Evolutionary conservation across 1,284 basidiomycete species (phyloP).

Genomic region (Sanguinoderma infundibulare): DNA sequence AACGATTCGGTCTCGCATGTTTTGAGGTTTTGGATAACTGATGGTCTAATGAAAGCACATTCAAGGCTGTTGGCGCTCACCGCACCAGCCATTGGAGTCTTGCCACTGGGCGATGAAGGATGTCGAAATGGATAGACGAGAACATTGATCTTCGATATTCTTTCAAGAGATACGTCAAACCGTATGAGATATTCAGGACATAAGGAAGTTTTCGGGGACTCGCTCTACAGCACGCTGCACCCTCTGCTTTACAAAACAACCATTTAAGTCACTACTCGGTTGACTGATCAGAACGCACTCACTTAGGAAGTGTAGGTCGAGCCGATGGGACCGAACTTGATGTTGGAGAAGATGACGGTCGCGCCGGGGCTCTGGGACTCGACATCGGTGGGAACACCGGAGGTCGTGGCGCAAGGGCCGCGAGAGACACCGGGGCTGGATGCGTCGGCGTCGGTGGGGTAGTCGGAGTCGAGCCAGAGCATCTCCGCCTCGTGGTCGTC

Average conservation of each 20-base stretch:
- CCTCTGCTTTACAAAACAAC: neutral
- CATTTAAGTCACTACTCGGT: neutral
- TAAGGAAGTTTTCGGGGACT: neutral
- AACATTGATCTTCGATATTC: neutral
- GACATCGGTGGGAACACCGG: conserved; percentile 51
- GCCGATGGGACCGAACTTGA: conserved; percentile 57
- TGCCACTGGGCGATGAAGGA: too few species aligned
- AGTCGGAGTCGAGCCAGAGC: conserved; percentile 65
- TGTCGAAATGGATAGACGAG: neutral
- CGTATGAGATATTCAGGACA: neutral
- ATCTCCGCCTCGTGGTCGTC: conserved; percentile 60
- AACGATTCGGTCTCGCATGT: too few species aligned
- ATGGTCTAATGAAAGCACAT: too few species aligned
- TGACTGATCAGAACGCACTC: conserved; percentile 1
- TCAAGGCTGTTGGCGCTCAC: too few species aligned
- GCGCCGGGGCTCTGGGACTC: conserved; percentile 45
- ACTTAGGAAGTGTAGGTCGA: conserved; percentile 43
- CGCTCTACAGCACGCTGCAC: neutral
- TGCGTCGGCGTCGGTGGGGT: conserved; percentile 48
- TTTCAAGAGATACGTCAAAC: neutral
- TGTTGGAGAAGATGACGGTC: conserved; percentile 59
- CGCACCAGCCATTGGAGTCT: too few species aligned
- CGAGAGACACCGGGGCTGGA: conserved; percentile 53
- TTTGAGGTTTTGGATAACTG: too few species aligned
- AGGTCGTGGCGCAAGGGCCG: conserved; percentile 54